A percentile compares a stretch with the other conserved stretches of the same genome.
Evolutionary conservation across 208 protist species (phyloP).

Genomic region (Acanthamoeba culbertsoni): DNA sequence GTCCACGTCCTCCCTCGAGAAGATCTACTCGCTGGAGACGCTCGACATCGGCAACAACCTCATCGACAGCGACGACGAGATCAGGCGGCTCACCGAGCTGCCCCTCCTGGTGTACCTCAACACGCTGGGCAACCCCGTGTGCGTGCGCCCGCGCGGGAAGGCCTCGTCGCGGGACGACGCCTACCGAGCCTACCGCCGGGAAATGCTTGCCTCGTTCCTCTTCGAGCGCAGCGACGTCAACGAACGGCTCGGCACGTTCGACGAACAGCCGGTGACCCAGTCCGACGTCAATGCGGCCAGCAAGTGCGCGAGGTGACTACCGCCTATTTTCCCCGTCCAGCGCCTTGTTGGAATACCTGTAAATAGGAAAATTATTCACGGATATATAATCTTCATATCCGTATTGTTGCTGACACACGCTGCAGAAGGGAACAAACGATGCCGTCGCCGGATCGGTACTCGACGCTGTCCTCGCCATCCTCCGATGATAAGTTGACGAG

Average conservation of each 20-base stretch:
- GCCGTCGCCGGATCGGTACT: not conserved
- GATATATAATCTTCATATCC: no score
- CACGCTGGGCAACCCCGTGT: constrained; percentile 9
- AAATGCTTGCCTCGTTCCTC: not conserved
- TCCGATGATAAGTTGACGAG: not conserved
- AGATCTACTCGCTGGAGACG: not conserved
- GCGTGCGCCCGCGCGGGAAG: not conserved
- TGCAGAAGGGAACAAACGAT: not conserved
- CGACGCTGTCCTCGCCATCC: not conserved
- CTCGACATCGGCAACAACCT: not conserved
- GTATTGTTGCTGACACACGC: no score
- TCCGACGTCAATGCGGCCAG: not conserved
- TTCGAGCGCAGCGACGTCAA: not conserved
- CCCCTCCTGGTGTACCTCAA: constrained; percentile 1
- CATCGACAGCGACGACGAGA: not conserved
- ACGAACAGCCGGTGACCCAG: not conserved
- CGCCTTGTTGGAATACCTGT: no score
- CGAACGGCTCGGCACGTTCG: not conserved
- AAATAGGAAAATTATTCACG: no score
- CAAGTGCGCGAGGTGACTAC: not conserved
- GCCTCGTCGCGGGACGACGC: not conserved
- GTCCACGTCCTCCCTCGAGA: not conserved
- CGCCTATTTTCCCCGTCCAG: not conserved
- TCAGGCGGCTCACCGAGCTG: not conserved
- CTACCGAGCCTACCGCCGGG: not conserved